These are phyloP conservation scores for Cicer judaicum DNA, from an alignment of 306 rosid species.

Conservation along the genomic window DNA sequence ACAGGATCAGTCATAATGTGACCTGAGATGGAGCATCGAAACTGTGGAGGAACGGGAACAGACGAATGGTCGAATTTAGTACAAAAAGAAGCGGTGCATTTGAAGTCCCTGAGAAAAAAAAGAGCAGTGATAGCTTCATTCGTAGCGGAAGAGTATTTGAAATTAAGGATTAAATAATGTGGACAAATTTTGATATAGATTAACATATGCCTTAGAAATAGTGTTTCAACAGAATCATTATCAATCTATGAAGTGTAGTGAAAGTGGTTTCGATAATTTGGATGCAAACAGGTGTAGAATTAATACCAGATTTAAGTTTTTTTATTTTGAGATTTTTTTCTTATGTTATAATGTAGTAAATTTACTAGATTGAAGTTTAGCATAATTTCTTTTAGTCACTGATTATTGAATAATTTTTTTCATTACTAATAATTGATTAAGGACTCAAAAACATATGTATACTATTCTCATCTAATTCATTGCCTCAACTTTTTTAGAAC, in stretches of 20 bases:
- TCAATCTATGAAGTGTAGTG: constrained; percentile 64
- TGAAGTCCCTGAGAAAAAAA: constrained; percentile 52
- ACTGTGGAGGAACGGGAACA: constrained; percentile 53
- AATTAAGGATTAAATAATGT: too few relatives aligned
- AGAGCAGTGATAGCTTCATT: constrained; percentile 64
- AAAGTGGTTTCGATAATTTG: constrained; percentile 61
- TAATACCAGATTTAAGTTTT: constrained; percentile 39
- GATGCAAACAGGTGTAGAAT: constrained; percentile 52
- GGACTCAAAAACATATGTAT: too few relatives aligned
- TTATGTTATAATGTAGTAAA: too few relatives aligned
- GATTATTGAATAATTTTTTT: too few relatives aligned
- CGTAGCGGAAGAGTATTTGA: neutral
- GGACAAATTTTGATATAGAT: too few relatives aligned
- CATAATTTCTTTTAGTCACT: too few relatives aligned
- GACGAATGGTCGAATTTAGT: constrained; percentile 35
- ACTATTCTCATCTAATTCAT: too few relatives aligned
- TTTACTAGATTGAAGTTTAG: too few relatives aligned
- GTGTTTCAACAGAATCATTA: constrained; percentile 66
- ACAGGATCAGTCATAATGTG: constrained; percentile 77
- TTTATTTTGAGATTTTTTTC: too few relatives aligned
- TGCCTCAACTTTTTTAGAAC: too few relatives aligned
- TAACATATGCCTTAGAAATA: constrained; percentile 59
- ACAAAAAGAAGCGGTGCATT: constrained; percentile 30
- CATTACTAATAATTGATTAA: too few relatives aligned
- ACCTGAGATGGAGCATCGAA: constrained; percentile 72